These are phyloP conservation scores for Monosporascus sp. DNA, from an alignment of 2,329 filamentous ascomycete species.

Conservation along the genomic window DNA sequence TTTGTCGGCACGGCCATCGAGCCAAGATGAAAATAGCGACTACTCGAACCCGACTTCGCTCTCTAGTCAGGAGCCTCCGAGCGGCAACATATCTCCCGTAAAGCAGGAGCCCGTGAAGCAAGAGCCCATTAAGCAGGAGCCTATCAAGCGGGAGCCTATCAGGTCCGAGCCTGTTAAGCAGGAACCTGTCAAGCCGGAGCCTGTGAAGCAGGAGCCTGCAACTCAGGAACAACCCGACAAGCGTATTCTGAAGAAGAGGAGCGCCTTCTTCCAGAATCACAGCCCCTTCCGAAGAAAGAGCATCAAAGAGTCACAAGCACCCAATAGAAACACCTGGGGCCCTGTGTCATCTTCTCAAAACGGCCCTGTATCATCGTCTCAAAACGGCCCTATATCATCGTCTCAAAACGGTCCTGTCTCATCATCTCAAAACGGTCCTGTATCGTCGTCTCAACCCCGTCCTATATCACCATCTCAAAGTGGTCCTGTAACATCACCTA, in stretches of 20 bases:
- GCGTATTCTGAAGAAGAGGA: slow-evolving; percentile 63
- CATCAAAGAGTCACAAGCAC: slow-evolving; percentile 58
- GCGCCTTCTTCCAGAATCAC: slow-evolving; percentile 88
- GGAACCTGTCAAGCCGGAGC: slow-evolving; percentile 54
- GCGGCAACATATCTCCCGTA: slow-evolving; percentile 65
- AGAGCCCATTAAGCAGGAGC: slow-evolving; percentile 50
- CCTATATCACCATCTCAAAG: neutral
- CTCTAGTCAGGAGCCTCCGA: slow-evolving; percentile 76
- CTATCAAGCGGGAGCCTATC: slow-evolving; percentile 56
- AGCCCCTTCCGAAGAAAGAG: slow-evolving; percentile 92
- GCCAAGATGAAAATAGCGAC: slow-evolving; percentile 84
- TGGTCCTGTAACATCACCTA: slow-evolving; percentile 12
- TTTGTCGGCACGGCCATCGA: slow-evolving; percentile 65
- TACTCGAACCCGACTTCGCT: slow-evolving; percentile 85
- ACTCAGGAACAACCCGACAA: slow-evolving; percentile 54
- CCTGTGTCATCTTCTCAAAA: slow-evolving; percentile 16
- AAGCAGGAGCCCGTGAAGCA: slow-evolving; percentile 54
- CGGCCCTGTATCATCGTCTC: neutral
- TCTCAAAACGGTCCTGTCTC: too few species aligned
- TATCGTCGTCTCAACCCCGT: slow-evolving; percentile 5
- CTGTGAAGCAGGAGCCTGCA: slow-evolving; percentile 29
- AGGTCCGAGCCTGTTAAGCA: slow-evolving; percentile 54
- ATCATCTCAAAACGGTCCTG: slow-evolving; percentile 8
- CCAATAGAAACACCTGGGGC: slow-evolving; percentile 57
- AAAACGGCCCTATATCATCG: slow-evolving; percentile 11